Conservation (phyloP, 2,329 filamentous ascomycete genomes). For the Westerdykella sp. region DNA sequence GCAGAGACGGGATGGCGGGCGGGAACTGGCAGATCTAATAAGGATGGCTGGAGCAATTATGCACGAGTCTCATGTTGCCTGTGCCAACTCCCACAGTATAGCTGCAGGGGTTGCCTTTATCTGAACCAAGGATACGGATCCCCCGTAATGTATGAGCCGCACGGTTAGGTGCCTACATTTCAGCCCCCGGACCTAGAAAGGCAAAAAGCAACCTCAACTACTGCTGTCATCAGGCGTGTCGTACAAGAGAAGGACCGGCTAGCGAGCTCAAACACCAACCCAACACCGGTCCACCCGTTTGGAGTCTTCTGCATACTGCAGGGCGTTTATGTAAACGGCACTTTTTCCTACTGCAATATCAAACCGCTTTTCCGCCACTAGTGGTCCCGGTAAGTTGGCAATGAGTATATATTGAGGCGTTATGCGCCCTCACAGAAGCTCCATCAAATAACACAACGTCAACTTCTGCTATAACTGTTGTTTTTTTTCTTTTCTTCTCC, state of each 20-base stretch:
- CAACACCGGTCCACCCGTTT: conserved; percentile 1
- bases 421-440: background rate
- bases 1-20: too few relatives aligned
- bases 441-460: conserved; percentile 7
- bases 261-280: too few relatives aligned
- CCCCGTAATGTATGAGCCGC: conserved; percentile 2
- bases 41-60: too few relatives aligned
- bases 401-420: conserved; percentile 13
- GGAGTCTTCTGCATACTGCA: background rate
- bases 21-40: too few relatives aligned
- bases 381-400: background rate
- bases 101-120: background rate
- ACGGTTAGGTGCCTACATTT: background rate
- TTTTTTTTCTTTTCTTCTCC: conserved; percentile 9
- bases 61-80: too few relatives aligned
- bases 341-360: conserved; percentile 8
- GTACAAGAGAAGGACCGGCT: conserved; percentile 6
- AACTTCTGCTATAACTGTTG: conserved; percentile 2
- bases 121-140: conserved; percentile 13
- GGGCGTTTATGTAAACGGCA: conserved; percentile 1
- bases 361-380: background rate
- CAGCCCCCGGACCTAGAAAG: conserved; percentile 1
- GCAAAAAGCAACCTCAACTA: too few relatives aligned
- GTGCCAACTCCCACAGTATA: too few relatives aligned
- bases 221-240: conserved; percentile 9